Conservation (phyloP, 2,329 filamentous ascomycete genomes). For the Aspergillus ochraceoroseus region DNA sequence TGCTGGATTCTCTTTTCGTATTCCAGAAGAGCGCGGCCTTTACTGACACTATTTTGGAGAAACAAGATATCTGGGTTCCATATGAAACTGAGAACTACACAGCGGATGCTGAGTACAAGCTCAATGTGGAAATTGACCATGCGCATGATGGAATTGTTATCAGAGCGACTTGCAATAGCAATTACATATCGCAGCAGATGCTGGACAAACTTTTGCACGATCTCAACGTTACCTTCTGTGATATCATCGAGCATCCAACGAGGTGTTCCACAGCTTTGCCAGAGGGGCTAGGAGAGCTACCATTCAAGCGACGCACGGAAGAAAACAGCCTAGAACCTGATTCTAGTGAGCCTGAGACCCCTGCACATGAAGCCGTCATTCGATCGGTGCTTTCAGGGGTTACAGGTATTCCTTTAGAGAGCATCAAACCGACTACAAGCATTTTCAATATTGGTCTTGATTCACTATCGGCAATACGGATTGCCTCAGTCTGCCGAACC, state of each 20-base stretch:
- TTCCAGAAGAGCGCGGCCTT: constrained; percentile 43
- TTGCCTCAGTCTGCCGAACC: constrained; percentile 27
- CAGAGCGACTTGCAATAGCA: constrained; percentile 22
- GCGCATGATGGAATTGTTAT: constrained; percentile 19
- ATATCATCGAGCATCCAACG: constrained; percentile 28
- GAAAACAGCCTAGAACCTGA: neutral
- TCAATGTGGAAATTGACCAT: constrained; percentile 32
- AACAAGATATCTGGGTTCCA: constrained; percentile 25
- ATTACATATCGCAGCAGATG: constrained; percentile 21
- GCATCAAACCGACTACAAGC: constrained; percentile 26
- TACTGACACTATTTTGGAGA: constrained; percentile 8
- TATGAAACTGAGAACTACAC: constrained; percentile 22
- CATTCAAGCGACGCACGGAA: constrained; percentile 14
- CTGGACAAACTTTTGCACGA: constrained; percentile 19
- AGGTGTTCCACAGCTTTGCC: constrained; percentile 24
- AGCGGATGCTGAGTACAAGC: constrained; percentile 28
- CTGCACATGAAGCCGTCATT: constrained; percentile 19
- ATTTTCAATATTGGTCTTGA: constrained; percentile 33
- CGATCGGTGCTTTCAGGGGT: constrained; percentile 24
- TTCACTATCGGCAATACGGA: constrained; percentile 31
- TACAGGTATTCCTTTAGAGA: constrained; percentile 19
- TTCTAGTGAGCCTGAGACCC: constrained; percentile 5
- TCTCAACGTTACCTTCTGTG: constrained; percentile 23
- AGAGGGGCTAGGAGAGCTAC: constrained; percentile 21
- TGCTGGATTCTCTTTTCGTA: constrained; percentile 52